Evolutionary conservation across 202 grass and related monocot genomes (phyloP).

Genomic region (Cymbopogon flexuosus): DNA sequence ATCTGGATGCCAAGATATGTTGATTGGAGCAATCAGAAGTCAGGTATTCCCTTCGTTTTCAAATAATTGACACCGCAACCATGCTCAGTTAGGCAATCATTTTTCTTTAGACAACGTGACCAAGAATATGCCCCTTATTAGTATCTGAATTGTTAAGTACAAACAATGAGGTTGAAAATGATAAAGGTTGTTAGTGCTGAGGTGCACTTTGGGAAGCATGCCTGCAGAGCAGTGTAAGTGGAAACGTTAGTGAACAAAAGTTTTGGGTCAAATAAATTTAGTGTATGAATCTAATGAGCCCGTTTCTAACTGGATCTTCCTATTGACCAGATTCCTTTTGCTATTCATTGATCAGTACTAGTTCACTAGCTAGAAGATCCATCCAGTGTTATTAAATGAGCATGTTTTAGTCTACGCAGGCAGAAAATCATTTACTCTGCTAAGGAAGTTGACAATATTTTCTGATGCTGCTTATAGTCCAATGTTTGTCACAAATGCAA

Average conservation of each 20-base stretch:
- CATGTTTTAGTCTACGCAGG: slow-evolving; percentile 7
- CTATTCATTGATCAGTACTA: background rate
- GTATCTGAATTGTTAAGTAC: background rate
- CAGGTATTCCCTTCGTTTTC: slow-evolving; percentile 49
- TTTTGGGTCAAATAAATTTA: background rate
- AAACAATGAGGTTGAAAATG: background rate
- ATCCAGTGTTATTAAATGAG: background rate
- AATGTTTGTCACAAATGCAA: background rate
- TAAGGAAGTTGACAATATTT: background rate
- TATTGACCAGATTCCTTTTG: background rate
- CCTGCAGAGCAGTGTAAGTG: background rate
- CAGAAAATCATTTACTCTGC: slow-evolving; percentile 1
- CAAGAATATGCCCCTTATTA: background rate
- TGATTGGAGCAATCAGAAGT: slow-evolving; percentile 90
- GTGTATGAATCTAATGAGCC: slow-evolving; percentile 7
- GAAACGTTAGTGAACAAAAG: background rate
- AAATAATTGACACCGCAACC: background rate
- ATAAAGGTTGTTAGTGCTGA: background rate
- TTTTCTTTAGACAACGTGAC: background rate
- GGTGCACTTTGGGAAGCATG: background rate
- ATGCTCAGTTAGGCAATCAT: background rate
- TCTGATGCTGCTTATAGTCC: slow-evolving; percentile 11
- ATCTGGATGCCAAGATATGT: slow-evolving; percentile 87
- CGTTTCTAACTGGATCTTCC: slow-evolving; percentile 6
- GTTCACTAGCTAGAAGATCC: background rate